Conservation (phyloP, 139 green algal genomes). For the Volvox reticuliferus region DNA sequence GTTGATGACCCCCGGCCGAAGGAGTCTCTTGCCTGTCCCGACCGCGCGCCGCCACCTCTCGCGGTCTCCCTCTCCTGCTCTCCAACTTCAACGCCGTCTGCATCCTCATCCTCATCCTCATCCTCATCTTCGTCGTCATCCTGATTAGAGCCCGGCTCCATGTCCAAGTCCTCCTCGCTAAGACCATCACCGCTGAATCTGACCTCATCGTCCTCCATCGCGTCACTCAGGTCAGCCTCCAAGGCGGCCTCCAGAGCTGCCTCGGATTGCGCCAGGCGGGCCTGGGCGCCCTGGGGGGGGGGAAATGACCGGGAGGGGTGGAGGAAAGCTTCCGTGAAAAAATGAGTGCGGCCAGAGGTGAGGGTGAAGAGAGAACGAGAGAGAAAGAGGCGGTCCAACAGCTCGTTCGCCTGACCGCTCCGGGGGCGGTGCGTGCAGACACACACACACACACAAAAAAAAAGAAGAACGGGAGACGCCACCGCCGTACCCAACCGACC, state of each 20-base stretch:
- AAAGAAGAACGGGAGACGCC: no score
- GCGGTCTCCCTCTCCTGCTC: background rate
- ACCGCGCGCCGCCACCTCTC: slow-evolving; percentile 10
- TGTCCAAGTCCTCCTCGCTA: background rate
- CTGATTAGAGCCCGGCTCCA: background rate
- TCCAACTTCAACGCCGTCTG: background rate
- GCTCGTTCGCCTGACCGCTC: background rate
- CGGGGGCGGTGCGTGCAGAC: no score
- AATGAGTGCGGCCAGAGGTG: background rate
- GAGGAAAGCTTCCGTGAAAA: background rate
- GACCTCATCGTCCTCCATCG: background rate
- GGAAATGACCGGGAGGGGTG: background rate
- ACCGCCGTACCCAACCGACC: no score
- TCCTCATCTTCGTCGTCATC: background rate
- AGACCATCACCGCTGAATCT: no score
- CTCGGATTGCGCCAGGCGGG: slow-evolving; percentile 48
- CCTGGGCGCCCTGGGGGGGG: slow-evolving; percentile 40
- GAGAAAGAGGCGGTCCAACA: background rate
- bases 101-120: background rate
- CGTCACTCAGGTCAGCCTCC: slow-evolving; percentile 53
- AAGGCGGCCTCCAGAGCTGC: slow-evolving; percentile 58
- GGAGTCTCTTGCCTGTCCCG: background rate
- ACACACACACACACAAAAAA: no score
- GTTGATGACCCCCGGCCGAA: background rate
- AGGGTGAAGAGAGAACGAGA: background rate